These are phyloP conservation scores for Acer campestre DNA, from an alignment of 345 rosid genomes.

Conservation along the genomic window DNA sequence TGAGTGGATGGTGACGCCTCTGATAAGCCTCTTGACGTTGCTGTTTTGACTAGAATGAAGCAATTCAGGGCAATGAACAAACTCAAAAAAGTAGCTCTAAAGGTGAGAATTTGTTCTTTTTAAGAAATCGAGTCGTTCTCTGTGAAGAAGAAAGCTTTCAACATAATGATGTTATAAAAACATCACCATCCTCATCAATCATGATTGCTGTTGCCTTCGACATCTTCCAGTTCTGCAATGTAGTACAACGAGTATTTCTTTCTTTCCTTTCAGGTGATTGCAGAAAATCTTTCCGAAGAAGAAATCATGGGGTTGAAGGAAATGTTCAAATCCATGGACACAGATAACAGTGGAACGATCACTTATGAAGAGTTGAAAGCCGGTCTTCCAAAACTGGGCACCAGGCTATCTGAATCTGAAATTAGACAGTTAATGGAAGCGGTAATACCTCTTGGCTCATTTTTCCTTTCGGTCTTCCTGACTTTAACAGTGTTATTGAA, in stretches of 20 bases:
- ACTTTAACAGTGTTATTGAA: not conserved
- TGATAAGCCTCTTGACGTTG: slow-evolving; percentile 96
- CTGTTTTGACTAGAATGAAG: slow-evolving; percentile 94
- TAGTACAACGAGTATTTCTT: not conserved
- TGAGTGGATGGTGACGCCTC: slow-evolving; percentile 91
- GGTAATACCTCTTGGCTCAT: slow-evolving; percentile 45
- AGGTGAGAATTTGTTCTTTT: slow-evolving; percentile 48
- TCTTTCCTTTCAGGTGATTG: slow-evolving; percentile 66
- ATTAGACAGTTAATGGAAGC: slow-evolving; percentile 95
- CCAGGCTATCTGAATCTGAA: slow-evolving; percentile 88
- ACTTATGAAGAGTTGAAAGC: slow-evolving; percentile 88
- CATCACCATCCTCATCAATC: not conserved
- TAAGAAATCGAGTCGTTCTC: not conserved
- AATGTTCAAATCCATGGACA: slow-evolving; percentile 97
- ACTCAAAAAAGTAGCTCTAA: slow-evolving; percentile 90
- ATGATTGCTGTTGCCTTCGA: not conserved
- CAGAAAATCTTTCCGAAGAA: slow-evolving; percentile 97
- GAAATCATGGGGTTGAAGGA: slow-evolving; percentile 94
- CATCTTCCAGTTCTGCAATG: not conserved
- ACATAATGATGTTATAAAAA: not conserved
- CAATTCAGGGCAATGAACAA: slow-evolving; percentile 99
- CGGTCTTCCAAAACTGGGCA: slow-evolving; percentile 88
- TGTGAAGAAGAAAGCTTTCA: slow-evolving; percentile 6
- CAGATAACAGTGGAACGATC: slow-evolving; percentile 86
- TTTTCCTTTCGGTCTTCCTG: not conserved